These are phyloP conservation scores for Mortierella claussenii DNA, from an alignment of 192 early-diverging fungal genomes.

Conservation along the genomic window DNA sequence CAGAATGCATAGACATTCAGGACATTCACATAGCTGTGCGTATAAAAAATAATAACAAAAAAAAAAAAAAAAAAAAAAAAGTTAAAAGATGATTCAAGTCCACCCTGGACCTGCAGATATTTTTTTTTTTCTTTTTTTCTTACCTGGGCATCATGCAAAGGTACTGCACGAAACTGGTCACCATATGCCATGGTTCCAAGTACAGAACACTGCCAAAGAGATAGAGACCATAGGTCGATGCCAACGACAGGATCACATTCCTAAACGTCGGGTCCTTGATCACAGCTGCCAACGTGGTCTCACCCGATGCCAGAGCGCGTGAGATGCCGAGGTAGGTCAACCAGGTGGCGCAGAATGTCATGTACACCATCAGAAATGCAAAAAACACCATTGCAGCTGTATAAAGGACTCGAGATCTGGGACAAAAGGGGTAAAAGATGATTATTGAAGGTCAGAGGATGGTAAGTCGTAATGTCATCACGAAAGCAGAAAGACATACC, in stretches of 20 bases:
- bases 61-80: slow-evolving; percentile 54
- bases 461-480: no score
- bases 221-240: slow-evolving; percentile 76
- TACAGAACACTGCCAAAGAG: slow-evolving; percentile 71
- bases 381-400: slow-evolving; percentile 82
- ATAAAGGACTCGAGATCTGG: slow-evolving; percentile 76
- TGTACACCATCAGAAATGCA: slow-evolving; percentile 86
- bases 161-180: slow-evolving; percentile 79
- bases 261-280: slow-evolving; percentile 76
- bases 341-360: slow-evolving; percentile 84
- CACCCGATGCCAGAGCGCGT: slow-evolving; percentile 66
- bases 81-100: not conserved
- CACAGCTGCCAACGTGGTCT: slow-evolving; percentile 67
- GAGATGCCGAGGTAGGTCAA: slow-evolving; percentile 70
- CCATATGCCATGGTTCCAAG: slow-evolving; percentile 84
- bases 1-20: slow-evolving; percentile 82
- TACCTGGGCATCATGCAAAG: slow-evolving; percentile 80
- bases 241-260: slow-evolving; percentile 71
- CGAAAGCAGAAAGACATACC: no score
- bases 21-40: slow-evolving; percentile 75
- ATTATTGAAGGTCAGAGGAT: no score
- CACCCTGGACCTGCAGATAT: not conserved
- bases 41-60: slow-evolving; percentile 56
- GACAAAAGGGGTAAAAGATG: not conserved
- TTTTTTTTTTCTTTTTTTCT: no score